Conservation (phyloP, 2,329 filamentous ascomycete species). For the Albophoma yamanashiensis region DNA sequence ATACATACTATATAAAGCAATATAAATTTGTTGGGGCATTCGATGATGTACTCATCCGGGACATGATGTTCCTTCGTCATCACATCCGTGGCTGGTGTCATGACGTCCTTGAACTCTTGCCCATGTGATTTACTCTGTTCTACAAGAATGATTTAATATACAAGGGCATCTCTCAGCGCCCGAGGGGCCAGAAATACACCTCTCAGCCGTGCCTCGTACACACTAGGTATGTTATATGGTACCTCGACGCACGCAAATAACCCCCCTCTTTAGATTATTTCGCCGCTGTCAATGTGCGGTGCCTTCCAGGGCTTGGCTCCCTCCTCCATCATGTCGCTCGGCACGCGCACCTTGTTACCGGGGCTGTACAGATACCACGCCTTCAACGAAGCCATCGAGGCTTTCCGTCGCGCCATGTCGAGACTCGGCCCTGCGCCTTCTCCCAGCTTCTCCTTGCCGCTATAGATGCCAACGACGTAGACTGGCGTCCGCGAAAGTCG, state of each 20-base stretch:
- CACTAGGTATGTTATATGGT: constrained; percentile 1
- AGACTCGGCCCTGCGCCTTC: constrained; percentile 77
- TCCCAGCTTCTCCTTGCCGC: constrained; percentile 80
- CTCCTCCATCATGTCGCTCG: constrained; percentile 57
- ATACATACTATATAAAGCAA: background rate
- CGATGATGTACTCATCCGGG: background rate
- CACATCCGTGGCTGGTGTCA: background rate
- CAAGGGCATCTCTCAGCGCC: constrained; percentile 11
- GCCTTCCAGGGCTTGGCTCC: constrained; percentile 55
- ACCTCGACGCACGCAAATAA: background rate
- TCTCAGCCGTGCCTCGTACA: background rate
- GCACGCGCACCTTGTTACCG: constrained; percentile 48
- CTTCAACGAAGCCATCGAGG: constrained; percentile 78
- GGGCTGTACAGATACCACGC: constrained; percentile 96
- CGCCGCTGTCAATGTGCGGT: constrained; percentile 58
- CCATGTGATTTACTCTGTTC: constrained; percentile 8
- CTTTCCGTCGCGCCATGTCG: constrained; percentile 65
- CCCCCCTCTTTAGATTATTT: constrained; percentile 42
- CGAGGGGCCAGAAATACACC: background rate
- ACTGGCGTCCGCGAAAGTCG: constrained; percentile 76
- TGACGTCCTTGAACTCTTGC: background rate
- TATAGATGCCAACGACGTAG: constrained; percentile 89
- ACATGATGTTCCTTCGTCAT: background rate
- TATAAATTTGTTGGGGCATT: background rate
- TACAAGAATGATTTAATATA: constrained; percentile 27